phyloP scores from a whole-genome alignment of 371 early-diverging fungal species.

The Haplosporangium sp. region DNA sequence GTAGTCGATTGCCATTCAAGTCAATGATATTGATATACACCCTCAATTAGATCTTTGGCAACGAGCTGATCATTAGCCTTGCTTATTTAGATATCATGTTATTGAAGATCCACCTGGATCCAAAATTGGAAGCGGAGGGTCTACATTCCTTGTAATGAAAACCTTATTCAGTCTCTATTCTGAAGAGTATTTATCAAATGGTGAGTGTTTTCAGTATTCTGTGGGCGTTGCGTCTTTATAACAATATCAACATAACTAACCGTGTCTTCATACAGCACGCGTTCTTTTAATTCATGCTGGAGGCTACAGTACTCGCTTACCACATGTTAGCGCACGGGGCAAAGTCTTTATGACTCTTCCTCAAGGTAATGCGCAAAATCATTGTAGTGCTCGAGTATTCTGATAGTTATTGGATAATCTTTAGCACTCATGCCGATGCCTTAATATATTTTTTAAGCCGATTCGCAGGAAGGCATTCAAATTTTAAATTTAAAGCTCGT shows the following conservation, averaged over 20 bases:
- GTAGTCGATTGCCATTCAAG: not conserved
- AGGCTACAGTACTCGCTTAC: slow-evolving; percentile 56
- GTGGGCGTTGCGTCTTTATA: too few relatives aligned
- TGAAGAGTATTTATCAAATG: slow-evolving; percentile 9
- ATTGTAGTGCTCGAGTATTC: not conserved
- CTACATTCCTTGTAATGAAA: slow-evolving; percentile 52
- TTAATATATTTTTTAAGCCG: slow-evolving; percentile 15
- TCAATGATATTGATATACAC: too few relatives aligned
- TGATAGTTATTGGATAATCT: not conserved
- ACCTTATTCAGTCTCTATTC: slow-evolving; percentile 31
- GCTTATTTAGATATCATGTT: slow-evolving; percentile 33
- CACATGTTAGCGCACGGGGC: slow-evolving; percentile 56
- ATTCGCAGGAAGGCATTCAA: slow-evolving; percentile 30
- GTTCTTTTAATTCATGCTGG: slow-evolving; percentile 56
- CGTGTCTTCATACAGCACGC: slow-evolving; percentile 16
- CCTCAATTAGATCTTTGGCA: not conserved
- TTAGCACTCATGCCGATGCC: not conserved
- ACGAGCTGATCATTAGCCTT: not conserved
- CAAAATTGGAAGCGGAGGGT: slow-evolving; percentile 57
- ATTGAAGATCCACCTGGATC: slow-evolving; percentile 52
- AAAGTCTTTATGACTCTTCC: slow-evolving; percentile 55
- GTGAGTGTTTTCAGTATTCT: slow-evolving; percentile 1
- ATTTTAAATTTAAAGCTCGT: slow-evolving; percentile 48
- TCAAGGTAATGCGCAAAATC: slow-evolving; percentile 25
- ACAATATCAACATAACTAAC: not conserved